A percentile compares a stretch with the other conserved stretches of the same genome.
Evolutionary conservation across 2,329 filamentous ascomycete genomes (phyloP).

Genomic region (Eurotiales sp.): DNA sequence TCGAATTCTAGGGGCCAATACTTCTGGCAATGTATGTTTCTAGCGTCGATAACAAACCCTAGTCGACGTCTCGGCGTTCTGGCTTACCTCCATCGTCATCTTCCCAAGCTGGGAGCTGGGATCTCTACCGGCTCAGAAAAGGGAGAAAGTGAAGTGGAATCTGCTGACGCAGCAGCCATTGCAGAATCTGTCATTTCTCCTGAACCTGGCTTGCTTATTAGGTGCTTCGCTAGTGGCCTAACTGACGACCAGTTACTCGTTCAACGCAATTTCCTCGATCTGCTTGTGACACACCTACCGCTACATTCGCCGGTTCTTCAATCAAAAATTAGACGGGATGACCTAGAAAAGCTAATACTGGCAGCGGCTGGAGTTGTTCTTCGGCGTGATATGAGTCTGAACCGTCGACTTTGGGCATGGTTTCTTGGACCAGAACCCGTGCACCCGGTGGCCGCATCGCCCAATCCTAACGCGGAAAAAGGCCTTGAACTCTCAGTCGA

Average conservation of each 20-base stretch:
- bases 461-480: constrained; percentile 26
- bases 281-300: constrained; percentile 86
- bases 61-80: constrained; percentile 80
- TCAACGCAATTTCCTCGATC: constrained; percentile 87
- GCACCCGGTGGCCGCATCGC: constrained; percentile 28
- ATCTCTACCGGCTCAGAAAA: constrained; percentile 29
- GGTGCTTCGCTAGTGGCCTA: constrained; percentile 88
- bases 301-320: constrained; percentile 79
- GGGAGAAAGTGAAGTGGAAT: constrained; percentile 23
- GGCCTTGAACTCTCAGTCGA: constrained; percentile 29
- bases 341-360: constrained; percentile 75
- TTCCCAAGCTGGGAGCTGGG: constrained; percentile 65
- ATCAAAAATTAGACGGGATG: constrained; percentile 64
- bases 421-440: constrained; percentile 74
- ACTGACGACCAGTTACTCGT: constrained; percentile 84
- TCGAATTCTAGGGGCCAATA: constrained; percentile 68
- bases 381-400: constrained; percentile 92
- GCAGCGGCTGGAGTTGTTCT: constrained; percentile 85
- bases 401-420: constrained; percentile 93
- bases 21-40: constrained; percentile 97
- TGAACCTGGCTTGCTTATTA: constrained; percentile 83
- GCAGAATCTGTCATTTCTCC: constrained; percentile 58
- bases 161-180: constrained; percentile 30
- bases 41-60: constrained; percentile 86
- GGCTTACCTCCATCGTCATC: constrained; percentile 73